Base-by-base conservation (phyloP, 768 basidiomycete species). In the Lactarius tabidus region DNA sequence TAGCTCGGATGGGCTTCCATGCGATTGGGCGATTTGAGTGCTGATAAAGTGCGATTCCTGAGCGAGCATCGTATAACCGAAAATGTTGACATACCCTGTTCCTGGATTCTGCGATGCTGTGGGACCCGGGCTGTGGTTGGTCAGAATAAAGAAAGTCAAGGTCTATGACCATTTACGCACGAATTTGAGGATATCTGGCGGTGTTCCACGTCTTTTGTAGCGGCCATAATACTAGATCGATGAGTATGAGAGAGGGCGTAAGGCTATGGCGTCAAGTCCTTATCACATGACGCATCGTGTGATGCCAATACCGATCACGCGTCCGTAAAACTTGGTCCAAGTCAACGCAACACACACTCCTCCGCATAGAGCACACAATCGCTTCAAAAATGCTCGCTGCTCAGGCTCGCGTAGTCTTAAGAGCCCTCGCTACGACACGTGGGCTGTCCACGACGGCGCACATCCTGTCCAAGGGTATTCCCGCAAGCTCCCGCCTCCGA, bases 401-500 rank as follows among this genome's bases (percentile, higher is more conserved):
- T 45, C 59, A 51, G 31, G 18, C 55, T 28, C 68, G 59, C 17
- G 59, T 57, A 18, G 45, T 41, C 38, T 60, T 57, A 17, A 63
- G 59, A 33, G 20, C 58, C 18, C 48, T 67, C 17, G 53, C 35
- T 14, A 29, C 61, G 1, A 28, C 65, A 23, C 75, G 77, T 28
- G 58, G 69, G 1, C 70, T 79, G 57, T 58, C 70, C 7, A 62
- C 65, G 26, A 66, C n/a, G 20, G 67, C 29, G 63, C 72, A 45
- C 68, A 69, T 57, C 41, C 56, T 63, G 5, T 60, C 71, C 23
- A 58, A 65, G 43, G 57, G 60, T 0, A 51, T 26, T 6, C 81
- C 80, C 89, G 90, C 18, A 87, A 84, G 73, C 89, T 90, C 15
- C 91, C 91, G 0, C 86, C 81, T 59, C 81, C 92, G 5, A 90